These are phyloP conservation scores for Fraxinus platypoda DNA, from an alignment of 305 asterid species.

Conservation along the genomic window DNA sequence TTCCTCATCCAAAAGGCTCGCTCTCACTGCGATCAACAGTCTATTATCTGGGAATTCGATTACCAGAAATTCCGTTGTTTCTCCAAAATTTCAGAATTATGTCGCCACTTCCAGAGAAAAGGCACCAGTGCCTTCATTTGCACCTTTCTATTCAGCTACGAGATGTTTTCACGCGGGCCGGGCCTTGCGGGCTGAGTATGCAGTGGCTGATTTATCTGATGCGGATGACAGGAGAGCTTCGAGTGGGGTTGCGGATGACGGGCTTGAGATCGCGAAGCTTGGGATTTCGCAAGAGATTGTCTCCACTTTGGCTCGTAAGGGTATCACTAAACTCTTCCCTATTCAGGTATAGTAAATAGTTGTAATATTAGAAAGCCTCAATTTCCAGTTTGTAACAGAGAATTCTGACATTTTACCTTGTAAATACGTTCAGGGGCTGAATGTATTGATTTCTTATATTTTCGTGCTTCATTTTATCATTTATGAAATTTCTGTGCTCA, in stretches of 20 bases:
- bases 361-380: background rate
- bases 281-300: constrained; percentile 68
- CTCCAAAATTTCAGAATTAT: constrained; percentile 25
- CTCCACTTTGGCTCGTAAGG: constrained; percentile 60
- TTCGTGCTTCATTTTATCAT: background rate
- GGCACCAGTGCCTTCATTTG: background rate
- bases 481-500: background rate
- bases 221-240: constrained; percentile 42
- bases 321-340: constrained; percentile 83
- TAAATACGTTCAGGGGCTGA: background rate
- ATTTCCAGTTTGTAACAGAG: background rate
- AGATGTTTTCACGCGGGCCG: constrained; percentile 57
- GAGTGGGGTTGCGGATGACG: constrained; percentile 50
- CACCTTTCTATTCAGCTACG: constrained; percentile 10
- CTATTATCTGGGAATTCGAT: constrained; percentile 30
- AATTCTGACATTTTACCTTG: background rate
- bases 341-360: constrained; percentile 66
- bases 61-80: constrained; percentile 21
- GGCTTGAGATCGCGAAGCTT: constrained; percentile 85
- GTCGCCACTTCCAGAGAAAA: constrained; percentile 3
- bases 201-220: constrained; percentile 60
- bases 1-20: constrained; percentile 40
- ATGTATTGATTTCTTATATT: background rate
- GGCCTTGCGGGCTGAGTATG: constrained; percentile 44
- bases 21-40: constrained; percentile 45